These are phyloP conservation scores for Rhodamnia rubescens DNA, from an alignment of 345 rosid species.

Conservation along the genomic window DNA sequence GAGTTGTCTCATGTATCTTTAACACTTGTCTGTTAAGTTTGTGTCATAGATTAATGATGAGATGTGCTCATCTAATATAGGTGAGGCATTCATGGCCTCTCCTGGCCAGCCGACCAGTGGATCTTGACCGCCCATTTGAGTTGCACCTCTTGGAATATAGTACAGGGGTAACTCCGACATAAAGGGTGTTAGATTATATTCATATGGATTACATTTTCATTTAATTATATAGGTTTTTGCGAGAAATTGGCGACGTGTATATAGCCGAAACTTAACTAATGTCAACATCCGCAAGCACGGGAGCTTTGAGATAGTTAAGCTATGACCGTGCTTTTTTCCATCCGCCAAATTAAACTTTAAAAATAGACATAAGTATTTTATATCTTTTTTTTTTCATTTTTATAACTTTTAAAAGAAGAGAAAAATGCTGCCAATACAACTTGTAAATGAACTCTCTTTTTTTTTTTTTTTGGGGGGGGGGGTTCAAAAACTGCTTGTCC, in stretches of 20 bases:
- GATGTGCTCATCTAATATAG: not conserved
- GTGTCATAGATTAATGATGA: not conserved
- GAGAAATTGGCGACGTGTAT: not conserved
- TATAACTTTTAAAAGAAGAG: not conserved
- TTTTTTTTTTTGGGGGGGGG: not conserved
- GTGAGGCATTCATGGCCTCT: constrained; percentile 10
- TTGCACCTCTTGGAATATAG: not conserved
- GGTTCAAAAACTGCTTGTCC: not conserved
- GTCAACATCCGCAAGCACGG: not conserved
- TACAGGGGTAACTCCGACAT: constrained; percentile 8
- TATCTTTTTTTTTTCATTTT: not conserved
- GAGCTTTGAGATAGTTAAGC: not conserved
- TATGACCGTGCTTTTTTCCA: not conserved
- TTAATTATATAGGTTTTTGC: not conserved
- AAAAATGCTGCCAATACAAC: not conserved
- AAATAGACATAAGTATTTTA: not conserved
- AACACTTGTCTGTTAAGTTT: not conserved
- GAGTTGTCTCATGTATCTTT: not conserved
- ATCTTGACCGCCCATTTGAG: constrained; percentile 23
- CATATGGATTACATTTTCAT: not conserved
- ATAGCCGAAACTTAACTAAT: not conserved
- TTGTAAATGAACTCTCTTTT: not conserved
- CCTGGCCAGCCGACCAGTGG: constrained; percentile 30
- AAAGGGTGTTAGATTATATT: constrained; percentile 5
- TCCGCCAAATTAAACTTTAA: not conserved